Evolutionary conservation across 2,329 filamentous ascomycete genomes (phyloP), one percentile per base, ranked within the genome.

Genomic region (Tolypocladium capitatum): DNA sequence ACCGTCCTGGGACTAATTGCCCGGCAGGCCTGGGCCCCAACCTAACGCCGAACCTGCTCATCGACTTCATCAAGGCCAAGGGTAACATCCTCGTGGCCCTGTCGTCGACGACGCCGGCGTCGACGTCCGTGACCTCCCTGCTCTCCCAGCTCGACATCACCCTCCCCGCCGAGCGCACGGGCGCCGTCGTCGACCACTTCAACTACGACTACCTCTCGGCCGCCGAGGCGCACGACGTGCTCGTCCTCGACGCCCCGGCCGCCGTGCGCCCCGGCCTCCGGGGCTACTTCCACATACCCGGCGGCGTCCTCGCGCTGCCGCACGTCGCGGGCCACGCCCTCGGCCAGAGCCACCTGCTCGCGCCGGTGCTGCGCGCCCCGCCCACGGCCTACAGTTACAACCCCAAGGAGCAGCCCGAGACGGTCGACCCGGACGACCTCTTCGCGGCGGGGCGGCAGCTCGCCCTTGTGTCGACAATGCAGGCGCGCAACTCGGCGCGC

Each of bases 151-250:
- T 96, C 64, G 91, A 96, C 62, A 85, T 98, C 60, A 74, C 82
- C 55, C 78, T 96, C n/a, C 87, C 92, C 35, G 69, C 80, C 33
- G 91, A 95, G 67, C 86, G 90, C 60, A 87, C 84, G 48, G 82
- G 86, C 49, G 73, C 91, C 49, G 84, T 95, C 6, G 83, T 97
- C 52, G 92, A 97, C 68, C 92, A 98, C 73, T 96, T 97, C 80
- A 85, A 87, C 71, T 92, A 92, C 69, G 91, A 97, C 61, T 74
- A 76, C 48, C 57, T 77, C 31, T 87, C 84, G 36, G 84, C 91
- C 5, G 62, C 81, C 45, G 89, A 96, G 54, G 78, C 81, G 61
- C 92, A 98, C 68, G 88, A 97, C 67, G 86, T 95, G 30, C 73
- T 98, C 41, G 75, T 96, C 30, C 70, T 96, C 46, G 78, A 85